Percentiles rank a stretch among this genome's conserved stretches.
Evolutionary conservation across 2,329 filamentous ascomycete genomes (phyloP).

Genomic region (Sordariomycetes sp.): DNA sequence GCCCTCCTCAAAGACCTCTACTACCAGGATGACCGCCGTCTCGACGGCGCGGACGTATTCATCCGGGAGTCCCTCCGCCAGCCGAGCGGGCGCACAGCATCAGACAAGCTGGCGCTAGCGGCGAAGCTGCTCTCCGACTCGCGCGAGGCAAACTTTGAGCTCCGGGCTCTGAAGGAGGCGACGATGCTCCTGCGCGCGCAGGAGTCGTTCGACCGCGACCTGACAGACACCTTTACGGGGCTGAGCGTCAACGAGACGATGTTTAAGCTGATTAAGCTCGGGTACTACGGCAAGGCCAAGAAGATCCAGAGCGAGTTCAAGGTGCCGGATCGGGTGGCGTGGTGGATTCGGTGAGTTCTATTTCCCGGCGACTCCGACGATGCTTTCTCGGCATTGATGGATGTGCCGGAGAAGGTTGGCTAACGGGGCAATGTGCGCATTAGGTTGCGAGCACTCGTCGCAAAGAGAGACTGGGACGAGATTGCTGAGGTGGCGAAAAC

Average conservation of each 20-base stretch:
- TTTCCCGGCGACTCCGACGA: background rate
- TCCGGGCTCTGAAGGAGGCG: slow-evolving; percentile 69
- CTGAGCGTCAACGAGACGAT: slow-evolving; percentile 86
- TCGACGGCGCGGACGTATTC: slow-evolving; percentile 82
- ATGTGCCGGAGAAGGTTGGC: background rate
- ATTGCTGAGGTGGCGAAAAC: slow-evolving; percentile 73
- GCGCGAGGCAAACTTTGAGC: slow-evolving; percentile 66
- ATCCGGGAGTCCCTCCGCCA: slow-evolving; percentile 74
- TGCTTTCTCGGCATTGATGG: background rate
- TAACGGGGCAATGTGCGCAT: background rate
- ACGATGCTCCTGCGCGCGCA: slow-evolving; percentile 74
- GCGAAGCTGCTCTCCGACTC: slow-evolving; percentile 74
- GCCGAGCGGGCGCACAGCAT: slow-evolving; percentile 55
- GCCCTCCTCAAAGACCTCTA: slow-evolving; percentile 86
- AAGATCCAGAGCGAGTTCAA: slow-evolving; percentile 90
- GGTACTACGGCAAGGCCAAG: slow-evolving; percentile 74
- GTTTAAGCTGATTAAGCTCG: slow-evolving; percentile 73
- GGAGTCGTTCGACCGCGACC: slow-evolving; percentile 74
- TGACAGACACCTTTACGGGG: slow-evolving; percentile 67
- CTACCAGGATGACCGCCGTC: slow-evolving; percentile 88
- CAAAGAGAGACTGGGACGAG: slow-evolving; percentile 84
- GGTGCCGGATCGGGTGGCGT: slow-evolving; percentile 78
- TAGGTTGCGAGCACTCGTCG: slow-evolving; percentile 76
- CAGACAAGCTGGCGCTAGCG: slow-evolving; percentile 82
- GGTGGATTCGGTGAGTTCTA: slow-evolving; percentile 59